Percentiles rank a stretch among this genome's conserved stretches.
Evolutionary conservation across 352 stramenopile genomes (phyloP).

Genomic region (Thraustochytrium sp.): DNA sequence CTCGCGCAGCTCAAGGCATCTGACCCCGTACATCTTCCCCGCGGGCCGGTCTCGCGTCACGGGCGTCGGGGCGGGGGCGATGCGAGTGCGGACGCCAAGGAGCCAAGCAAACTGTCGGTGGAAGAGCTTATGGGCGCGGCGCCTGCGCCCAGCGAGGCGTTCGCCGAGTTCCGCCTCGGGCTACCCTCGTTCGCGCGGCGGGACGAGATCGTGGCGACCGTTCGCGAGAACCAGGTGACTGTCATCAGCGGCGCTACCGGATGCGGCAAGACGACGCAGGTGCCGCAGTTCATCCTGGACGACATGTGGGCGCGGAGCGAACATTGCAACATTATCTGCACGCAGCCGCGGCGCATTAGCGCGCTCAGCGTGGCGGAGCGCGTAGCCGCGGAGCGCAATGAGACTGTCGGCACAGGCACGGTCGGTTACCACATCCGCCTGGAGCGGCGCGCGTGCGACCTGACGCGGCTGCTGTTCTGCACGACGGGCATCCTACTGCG

Average conservation of each 20-base stretch:
- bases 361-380: conserved; percentile 77
- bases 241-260: conserved; percentile 89
- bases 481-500: conserved; percentile 92
- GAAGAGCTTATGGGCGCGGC: neutral
- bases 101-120: neutral
- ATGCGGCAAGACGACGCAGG: conserved; percentile 79
- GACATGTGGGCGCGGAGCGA: conserved; percentile 3
- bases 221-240: conserved; percentile 74
- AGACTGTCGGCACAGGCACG: conserved; percentile 51
- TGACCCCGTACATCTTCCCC: too few species aligned
- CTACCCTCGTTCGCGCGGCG: conserved; percentile 71
- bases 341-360: conserved; percentile 75
- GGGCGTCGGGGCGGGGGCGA: neutral
- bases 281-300: conserved; percentile 49
- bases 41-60: too few species aligned
- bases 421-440: conserved; percentile 81
- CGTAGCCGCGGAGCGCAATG: conserved; percentile 65
- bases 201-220: conserved; percentile 66
- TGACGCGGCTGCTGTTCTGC: conserved; percentile 90
- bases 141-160: neutral
- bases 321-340: conserved; percentile 66
- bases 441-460: conserved; percentile 65
- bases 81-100: neutral
- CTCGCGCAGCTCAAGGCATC: neutral
- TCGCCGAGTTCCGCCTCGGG: conserved; percentile 38